These are phyloP conservation scores for Fusarium bactridioides DNA, from an alignment of 2,329 filamentous ascomycete genomes.

Conservation along the genomic window DNA sequence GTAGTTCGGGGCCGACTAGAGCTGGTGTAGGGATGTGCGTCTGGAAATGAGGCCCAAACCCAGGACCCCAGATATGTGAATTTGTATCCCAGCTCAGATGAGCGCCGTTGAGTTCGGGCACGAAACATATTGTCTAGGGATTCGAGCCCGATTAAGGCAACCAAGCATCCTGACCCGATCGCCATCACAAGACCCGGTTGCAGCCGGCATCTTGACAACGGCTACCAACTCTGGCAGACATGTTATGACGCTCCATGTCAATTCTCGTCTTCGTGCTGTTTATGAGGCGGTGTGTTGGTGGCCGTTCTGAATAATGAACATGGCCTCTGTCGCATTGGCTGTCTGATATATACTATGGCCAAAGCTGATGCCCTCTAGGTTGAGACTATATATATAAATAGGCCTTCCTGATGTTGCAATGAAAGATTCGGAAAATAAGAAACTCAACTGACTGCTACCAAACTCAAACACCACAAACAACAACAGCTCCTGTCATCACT, in stretches of 20 bases:
- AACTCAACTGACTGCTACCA: not conserved
- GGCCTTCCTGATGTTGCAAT: not conserved
- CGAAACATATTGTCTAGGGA: not conserved
- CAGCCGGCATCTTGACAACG: conserved; percentile 27
- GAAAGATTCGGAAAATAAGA: not conserved
- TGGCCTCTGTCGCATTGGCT: conserved; percentile 1
- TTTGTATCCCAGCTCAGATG: conserved; percentile 11
- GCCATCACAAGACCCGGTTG: conserved; percentile 33
- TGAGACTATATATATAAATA: conserved; percentile 32
- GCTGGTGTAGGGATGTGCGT: conserved; percentile 10
- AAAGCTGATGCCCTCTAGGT: not conserved
- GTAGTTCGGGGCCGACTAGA: not conserved
- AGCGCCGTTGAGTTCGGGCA: conserved; percentile 21
- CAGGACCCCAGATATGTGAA: conserved; percentile 3
- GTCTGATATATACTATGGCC: not conserved
- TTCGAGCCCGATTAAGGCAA: conserved; percentile 30
- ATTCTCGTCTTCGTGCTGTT: conserved; percentile 1
- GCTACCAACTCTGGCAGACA: conserved; percentile 25
- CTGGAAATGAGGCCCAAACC: conserved; percentile 29
- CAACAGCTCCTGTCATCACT: not conserved
- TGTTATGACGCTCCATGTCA: conserved; percentile 6
- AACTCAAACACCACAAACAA: not conserved
- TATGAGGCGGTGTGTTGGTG: conserved; percentile 26
- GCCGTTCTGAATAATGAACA: conserved; percentile 2
- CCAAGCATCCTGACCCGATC: conserved; percentile 23